Conservation (phyloP, 2,329 filamentous ascomycete species). For the Talaromyces sp. region DNA sequence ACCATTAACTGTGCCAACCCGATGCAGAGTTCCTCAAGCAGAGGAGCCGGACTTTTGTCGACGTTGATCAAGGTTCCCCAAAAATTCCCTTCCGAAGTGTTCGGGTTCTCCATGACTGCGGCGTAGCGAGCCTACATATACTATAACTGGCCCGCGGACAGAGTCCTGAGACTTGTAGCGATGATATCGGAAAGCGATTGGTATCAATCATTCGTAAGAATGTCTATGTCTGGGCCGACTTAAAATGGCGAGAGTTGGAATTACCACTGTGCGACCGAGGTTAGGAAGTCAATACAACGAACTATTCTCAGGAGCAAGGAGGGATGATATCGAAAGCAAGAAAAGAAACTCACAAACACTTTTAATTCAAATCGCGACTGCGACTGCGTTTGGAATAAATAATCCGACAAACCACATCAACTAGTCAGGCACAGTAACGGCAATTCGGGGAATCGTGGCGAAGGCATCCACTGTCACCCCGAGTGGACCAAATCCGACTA, state of each 20-base stretch:
- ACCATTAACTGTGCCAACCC: conserved; percentile 69
- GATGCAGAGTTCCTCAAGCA: conserved; percentile 64
- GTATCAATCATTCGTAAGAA: not conserved
- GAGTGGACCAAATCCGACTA: not conserved
- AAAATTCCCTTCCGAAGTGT: conserved; percentile 31
- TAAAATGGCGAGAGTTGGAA: not conserved
- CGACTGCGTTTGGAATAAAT: not conserved
- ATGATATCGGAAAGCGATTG: not conserved
- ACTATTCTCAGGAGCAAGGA: not conserved
- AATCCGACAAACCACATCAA: not conserved
- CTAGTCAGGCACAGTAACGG: conserved; percentile 4
- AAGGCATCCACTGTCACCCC: conserved; percentile 2
- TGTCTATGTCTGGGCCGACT: not conserved
- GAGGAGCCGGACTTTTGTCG: conserved; percentile 63
- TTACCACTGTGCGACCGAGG: not conserved
- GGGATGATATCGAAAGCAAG: no score
- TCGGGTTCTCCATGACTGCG: conserved; percentile 29
- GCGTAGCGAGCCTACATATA: conserved; percentile 11
- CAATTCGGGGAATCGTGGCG: not conserved
- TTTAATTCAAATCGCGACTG: not conserved
- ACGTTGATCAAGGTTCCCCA: conserved; percentile 63
- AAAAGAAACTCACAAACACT: not conserved
- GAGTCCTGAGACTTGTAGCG: conserved; percentile 1
- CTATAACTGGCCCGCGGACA: not conserved
- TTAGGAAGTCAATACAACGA: not conserved